These are phyloP conservation scores for Barnettozyma populi DNA, from an alignment of 805 yeast genomes.

Conservation along the genomic window DNA sequence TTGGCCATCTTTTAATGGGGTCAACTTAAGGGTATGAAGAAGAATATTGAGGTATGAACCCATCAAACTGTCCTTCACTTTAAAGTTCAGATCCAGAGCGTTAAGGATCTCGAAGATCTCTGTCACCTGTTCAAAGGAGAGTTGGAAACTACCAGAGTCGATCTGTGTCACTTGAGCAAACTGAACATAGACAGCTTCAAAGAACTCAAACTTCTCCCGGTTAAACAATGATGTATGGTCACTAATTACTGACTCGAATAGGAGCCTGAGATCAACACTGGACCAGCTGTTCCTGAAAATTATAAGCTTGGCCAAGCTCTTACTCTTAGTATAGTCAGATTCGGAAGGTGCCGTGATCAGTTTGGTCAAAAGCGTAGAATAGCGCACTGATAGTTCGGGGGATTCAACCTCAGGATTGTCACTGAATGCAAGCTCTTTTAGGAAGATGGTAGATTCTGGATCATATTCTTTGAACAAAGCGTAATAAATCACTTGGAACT, in stretches of 20 bases:
- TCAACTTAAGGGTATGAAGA: conserved; percentile 15
- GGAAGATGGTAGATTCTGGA: conserved; percentile 9
- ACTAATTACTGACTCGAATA: conserved; percentile 16
- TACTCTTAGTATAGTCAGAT: conserved; percentile 22
- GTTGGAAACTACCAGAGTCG: conserved; percentile 2
- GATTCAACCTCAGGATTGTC: conserved; percentile 9
- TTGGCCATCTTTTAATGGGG: conserved; percentile 17
- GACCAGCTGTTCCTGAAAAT: conserved; percentile 28
- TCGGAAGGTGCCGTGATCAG: conserved; percentile 21
- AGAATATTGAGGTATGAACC: conserved; percentile 25
- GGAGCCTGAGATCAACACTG: conserved; percentile 12
- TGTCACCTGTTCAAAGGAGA: conserved; percentile 12
- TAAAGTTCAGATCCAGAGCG: conserved; percentile 17
- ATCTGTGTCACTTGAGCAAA: conserved; percentile 12
- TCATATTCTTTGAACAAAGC: conserved; percentile 21
- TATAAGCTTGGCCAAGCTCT: conserved; percentile 18
- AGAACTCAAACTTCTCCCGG: conserved; percentile 26
- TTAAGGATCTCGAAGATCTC: conserved; percentile 4
- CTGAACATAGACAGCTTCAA: conserved; percentile 21
- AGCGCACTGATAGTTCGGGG: conserved; percentile 7
- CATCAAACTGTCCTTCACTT: conserved; percentile 26
- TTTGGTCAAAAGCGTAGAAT: conserved; percentile 23
- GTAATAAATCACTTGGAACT: conserved; percentile 23
- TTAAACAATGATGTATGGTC: conserved; percentile 13
- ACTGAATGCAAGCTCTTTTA: conserved; percentile 26